Evolutionary conservation across 2,329 filamentous ascomycete genomes (phyloP).

Genomic region (Penicillium sp.): DNA sequence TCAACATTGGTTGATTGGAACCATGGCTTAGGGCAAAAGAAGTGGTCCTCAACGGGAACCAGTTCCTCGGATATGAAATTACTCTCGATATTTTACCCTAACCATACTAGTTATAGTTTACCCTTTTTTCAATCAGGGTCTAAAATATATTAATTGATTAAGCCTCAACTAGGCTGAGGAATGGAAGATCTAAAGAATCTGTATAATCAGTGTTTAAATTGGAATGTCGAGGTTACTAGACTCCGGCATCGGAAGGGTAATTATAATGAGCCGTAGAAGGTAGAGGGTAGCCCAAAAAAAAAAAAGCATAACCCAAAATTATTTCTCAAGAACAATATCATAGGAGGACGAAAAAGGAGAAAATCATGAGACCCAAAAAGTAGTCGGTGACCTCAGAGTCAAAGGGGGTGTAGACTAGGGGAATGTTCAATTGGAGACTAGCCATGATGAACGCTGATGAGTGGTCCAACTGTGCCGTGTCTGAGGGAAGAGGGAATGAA

Average conservation of each 20-base stretch:
- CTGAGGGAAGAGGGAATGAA: conserved; percentile 8
- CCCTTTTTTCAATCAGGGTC: conserved; percentile 9
- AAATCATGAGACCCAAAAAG: conserved; percentile 27
- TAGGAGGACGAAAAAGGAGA: background rate
- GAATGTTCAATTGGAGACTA: conserved; percentile 22
- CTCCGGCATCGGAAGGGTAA: background rate
- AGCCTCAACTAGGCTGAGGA: conserved; percentile 16
- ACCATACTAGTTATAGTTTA: conserved; percentile 5
- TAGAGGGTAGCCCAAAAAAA: background rate
- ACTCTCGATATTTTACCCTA: conserved; percentile 13
- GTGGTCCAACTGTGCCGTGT: conserved; percentile 24
- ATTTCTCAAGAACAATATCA: background rate
- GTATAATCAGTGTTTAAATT: background rate
- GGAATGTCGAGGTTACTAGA: conserved; percentile 5
- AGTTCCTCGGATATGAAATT: conserved; percentile 33
- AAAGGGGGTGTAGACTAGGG: conserved; percentile 11
- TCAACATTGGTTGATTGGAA: background rate
- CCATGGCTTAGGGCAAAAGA: conserved; percentile 11
- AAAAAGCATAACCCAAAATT: background rate
- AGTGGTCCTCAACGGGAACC: conserved; percentile 28
- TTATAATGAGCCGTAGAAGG: background rate
- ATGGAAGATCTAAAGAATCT: conserved; percentile 26
- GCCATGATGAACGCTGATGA: conserved; percentile 6
- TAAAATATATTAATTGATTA: conserved; percentile 11
- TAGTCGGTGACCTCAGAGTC: conserved; percentile 20